Evolutionary conservation across 345 rosid species (phyloP).

Genomic region (Eucalyptus rudis): DNA sequence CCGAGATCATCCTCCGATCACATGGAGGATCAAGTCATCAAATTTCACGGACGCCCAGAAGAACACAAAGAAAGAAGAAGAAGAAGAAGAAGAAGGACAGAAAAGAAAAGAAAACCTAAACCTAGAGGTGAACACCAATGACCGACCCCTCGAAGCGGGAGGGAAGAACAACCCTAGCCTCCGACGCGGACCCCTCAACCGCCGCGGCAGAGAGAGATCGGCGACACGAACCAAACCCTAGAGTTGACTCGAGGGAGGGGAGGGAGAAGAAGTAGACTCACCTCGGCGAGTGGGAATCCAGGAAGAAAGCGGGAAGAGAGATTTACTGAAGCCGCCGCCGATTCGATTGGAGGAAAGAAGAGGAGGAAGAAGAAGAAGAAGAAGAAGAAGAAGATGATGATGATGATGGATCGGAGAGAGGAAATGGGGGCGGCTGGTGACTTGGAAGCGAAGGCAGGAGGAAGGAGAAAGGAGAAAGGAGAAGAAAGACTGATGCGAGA

Average conservation of each 20-base stretch:
- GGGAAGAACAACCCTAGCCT: background rate
- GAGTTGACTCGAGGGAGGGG: slow-evolving; percentile 10
- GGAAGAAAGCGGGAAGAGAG: background rate
- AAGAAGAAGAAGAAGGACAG: background rate
- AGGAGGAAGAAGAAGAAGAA: background rate
- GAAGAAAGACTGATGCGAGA: background rate
- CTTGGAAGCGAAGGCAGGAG: background rate
- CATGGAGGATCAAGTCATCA: background rate
- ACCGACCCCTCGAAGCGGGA: background rate
- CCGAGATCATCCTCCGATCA: background rate
- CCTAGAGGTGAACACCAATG: background rate
- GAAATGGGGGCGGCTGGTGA: background rate
- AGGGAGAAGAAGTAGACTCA: background rate
- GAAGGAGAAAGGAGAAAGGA: background rate
- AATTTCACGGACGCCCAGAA: background rate
- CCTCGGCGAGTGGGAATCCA: background rate
- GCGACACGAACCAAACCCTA: slow-evolving; percentile 8
- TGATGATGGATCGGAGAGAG: background rate
- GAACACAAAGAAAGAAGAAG: background rate
- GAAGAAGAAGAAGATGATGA: background rate
- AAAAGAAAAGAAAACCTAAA: background rate
- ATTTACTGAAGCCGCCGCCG: background rate
- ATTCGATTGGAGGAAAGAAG: background rate
- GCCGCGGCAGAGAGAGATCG: background rate
- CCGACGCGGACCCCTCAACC: background rate